Evolutionary conservation across 805 yeast genomes (phyloP).

Genomic region (Lipomyces sp.): DNA sequence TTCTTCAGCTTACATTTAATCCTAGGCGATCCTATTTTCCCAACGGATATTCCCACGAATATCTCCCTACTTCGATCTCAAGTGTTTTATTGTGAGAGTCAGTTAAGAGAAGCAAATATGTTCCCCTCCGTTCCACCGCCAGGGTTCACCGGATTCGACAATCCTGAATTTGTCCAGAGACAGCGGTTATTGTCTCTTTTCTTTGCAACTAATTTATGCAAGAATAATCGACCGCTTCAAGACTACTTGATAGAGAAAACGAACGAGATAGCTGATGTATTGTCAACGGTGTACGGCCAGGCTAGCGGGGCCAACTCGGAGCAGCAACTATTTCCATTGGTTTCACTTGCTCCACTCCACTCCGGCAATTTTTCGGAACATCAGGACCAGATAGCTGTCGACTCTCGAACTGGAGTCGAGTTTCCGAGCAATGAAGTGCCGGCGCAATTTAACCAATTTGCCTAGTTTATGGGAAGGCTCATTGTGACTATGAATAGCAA

Average conservation of each 20-base stretch:
- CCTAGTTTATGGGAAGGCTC: not conserved
- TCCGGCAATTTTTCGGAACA: too few species aligned
- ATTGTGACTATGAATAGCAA: too few species aligned
- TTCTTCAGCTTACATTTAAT: too few species aligned
- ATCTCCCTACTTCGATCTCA: not conserved
- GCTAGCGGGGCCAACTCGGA: not conserved
- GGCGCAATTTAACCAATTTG: not conserved
- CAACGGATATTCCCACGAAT: conserved; percentile 6
- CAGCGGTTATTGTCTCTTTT: conserved; percentile 7
- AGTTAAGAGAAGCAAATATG: not conserved
- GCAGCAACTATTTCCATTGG: too few species aligned
- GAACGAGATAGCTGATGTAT: conserved; percentile 1
- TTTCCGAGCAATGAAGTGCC: conserved; percentile 1
- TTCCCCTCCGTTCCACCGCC: conserved; percentile 4
- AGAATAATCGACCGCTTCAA: conserved; percentile 9
- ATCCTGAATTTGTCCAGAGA: conserved; percentile 7
- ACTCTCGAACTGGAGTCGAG: conserved; percentile 1
- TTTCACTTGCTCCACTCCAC: too few species aligned
- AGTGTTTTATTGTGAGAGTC: not conserved
- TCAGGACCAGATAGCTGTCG: not conserved
- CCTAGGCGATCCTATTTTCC: conserved; percentile 6
- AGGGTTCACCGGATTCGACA: conserved; percentile 9
- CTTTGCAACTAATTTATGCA: conserved; percentile 8
- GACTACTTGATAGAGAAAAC: conserved; percentile 6
- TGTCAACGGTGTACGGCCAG: not conserved